phyloP scores from a whole-genome alignment of 2,329 filamentous ascomycete species.

The Botrytis squamosa region DNA sequence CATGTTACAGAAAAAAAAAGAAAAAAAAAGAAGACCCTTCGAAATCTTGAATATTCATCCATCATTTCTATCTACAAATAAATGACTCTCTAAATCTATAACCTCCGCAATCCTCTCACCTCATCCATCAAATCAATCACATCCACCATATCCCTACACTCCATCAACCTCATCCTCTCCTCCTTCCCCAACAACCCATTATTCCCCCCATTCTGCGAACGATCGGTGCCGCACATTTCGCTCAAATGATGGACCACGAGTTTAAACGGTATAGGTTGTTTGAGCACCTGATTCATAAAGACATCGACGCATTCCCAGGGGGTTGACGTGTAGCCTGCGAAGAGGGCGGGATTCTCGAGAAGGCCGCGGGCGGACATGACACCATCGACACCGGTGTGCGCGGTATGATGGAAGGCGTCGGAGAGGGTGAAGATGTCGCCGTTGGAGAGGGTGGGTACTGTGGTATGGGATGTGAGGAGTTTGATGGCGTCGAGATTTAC shows the following conservation, averaged over 20 bases:
- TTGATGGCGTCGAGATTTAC: constrained; percentile 62
- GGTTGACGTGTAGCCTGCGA: constrained; percentile 52
- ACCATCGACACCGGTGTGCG: constrained; percentile 46
- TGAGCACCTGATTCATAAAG: constrained; percentile 59
- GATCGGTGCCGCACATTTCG: constrained; percentile 63
- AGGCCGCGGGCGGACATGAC: constrained; percentile 71
- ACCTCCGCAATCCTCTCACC: constrained; percentile 39
- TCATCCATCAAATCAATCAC: constrained; percentile 61
- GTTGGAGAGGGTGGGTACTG: constrained; percentile 50
- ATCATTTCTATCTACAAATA: not conserved
- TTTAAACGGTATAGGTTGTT: constrained; percentile 60
- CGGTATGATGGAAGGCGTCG: constrained; percentile 17
- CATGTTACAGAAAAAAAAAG: not conserved
- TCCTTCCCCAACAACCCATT: constrained; percentile 54
- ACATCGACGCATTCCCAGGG: constrained; percentile 62
- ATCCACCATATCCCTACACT: constrained; percentile 54
- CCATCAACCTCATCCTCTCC: constrained; percentile 53
- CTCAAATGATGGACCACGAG: constrained; percentile 63
- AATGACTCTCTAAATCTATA: not conserved
- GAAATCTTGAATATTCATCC: not conserved
- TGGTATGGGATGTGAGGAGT: constrained; percentile 20
- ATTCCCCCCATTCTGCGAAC: constrained; percentile 51
- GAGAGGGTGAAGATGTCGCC: constrained; percentile 63
- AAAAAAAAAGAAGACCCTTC: not conserved
- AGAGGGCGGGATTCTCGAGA: constrained; percentile 66